Evolutionary conservation across 116 monocot species (phyloP), one percentile per base, ranked within the genome.

Genomic region (Cymodocea nodosa): DNA sequence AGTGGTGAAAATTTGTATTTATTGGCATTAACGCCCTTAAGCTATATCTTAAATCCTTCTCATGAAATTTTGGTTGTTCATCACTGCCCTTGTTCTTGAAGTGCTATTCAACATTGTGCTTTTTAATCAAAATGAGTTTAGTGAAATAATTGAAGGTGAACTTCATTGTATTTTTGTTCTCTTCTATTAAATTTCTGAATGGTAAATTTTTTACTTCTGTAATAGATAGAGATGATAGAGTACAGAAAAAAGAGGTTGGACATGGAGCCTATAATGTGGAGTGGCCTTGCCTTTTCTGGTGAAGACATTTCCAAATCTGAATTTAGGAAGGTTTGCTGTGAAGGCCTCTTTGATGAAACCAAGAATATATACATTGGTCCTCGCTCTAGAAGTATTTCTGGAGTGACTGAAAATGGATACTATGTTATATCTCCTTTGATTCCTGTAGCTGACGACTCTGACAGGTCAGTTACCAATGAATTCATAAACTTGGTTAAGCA

Each of bases 331-430:
- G 69, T 97, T 16, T 48, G 78, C 19, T 90, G 85, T 35, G 91
- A 97, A 62, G 97, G 91, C 8, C 23, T 73, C 61, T 91, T 88
- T 71, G 88, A 87, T 60, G 97, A 88, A 70, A 74, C 69, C 54
- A 90, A 80, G 64, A 82, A 80, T 23, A 62, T 91, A 49, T 97
- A 77, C 75, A 49, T 97, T 56, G 91, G 97, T 2, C 97, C 97
- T 61, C 88, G 91, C 17, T 97, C 97, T 65, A 82, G 97, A 69
- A 90, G 85, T 62, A 97, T 97, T 30, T 91, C 97, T 8, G 97
- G 97, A 44, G 80, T 97, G 39, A 91, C 88, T 6, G 88, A 97
- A 75, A 91, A 91, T 79, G 97, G 97, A 57, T 97, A 83, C 68
- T 97, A 87, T 61, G 65, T 91, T 11, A 88, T 97, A 19, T 84